A percentile compares a stretch with the other conserved stretches of the same genome.
Conservation (phyloP, 441 rosid genomes). For the Capsella rubella region DNA sequence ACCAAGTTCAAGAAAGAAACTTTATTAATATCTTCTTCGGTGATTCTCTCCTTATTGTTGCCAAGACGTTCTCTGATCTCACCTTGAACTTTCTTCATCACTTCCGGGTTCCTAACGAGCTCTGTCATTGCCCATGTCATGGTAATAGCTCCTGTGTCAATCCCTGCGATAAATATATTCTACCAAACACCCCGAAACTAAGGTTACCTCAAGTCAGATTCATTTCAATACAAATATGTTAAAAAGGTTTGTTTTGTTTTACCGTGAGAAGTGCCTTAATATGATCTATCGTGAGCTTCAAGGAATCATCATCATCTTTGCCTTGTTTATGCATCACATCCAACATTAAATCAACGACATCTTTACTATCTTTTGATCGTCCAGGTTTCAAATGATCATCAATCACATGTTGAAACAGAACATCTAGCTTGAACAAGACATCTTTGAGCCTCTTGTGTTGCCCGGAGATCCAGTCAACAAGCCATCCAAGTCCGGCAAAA, state of each 20-base stretch:
- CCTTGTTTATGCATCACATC: slow-evolving; percentile 16
- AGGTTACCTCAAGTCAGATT: not conserved
- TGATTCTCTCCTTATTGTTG: slow-evolving; percentile 47
- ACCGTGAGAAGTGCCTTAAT: slow-evolving; percentile 36
- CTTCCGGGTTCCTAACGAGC: slow-evolving; percentile 46
- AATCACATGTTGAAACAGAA: slow-evolving; percentile 46
- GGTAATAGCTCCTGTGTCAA: slow-evolving; percentile 56
- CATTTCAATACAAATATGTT: not conserved
- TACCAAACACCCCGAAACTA: slow-evolving; percentile 16
- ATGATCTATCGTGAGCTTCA: slow-evolving; percentile 32
- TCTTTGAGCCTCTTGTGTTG: slow-evolving; percentile 46
- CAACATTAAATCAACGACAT: slow-evolving; percentile 33
- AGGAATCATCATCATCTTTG: slow-evolving; percentile 21
- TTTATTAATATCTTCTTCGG: slow-evolving; percentile 49
- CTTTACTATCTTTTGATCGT: slow-evolving; percentile 26
- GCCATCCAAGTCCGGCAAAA: slow-evolving; percentile 51
- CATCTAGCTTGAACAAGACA: slow-evolving; percentile 47
- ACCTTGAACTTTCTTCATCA: slow-evolving; percentile 51
- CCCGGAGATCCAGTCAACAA: slow-evolving; percentile 52
- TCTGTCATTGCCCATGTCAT: slow-evolving; percentile 61
- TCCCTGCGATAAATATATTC: slow-evolving; percentile 58
- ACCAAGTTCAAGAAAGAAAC: slow-evolving; percentile 50
- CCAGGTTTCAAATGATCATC: slow-evolving; percentile 49
- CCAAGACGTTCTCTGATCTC: slow-evolving; percentile 50
- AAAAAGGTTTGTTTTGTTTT: not conserved